Evolutionary conservation across 2,329 filamentous ascomycete species (phyloP), one percentile per base, ranked within the genome.

Genomic region (Ceratocystis ficicola): DNA sequence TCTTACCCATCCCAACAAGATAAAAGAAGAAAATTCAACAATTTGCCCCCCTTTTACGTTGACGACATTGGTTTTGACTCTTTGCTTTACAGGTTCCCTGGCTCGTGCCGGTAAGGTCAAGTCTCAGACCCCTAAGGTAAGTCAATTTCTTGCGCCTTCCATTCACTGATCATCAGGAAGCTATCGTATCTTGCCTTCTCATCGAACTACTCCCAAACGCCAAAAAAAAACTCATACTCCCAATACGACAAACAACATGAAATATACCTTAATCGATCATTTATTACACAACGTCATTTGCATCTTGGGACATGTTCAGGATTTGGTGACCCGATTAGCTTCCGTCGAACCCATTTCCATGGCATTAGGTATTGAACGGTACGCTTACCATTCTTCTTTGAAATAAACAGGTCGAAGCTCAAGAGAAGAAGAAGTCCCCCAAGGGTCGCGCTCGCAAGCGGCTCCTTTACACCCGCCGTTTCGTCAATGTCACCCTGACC

Each of bases 361-460:
- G 15, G 8, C n/a, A 36, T n/a, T 17, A 5, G 2, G 20, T 20
- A 48, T n/a, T 12, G 44, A 44, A 20, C n/a, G 8, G 32, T 20
- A 55, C 7, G 12, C 57, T 61, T 28, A 52, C 55, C 4, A 25
- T 41, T 22, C 52, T 10, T 52, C 50, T 65, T 44, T 8, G n/a
- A 28, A 15, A 12, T 30, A 66, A 69, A 73, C 68, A 91, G 88
- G 88, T 93, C 79, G 89, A 94, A 81, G 80, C 83, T 68, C 88
- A 92, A 81, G 92, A 96, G 87, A 96, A 96, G 88, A 83, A 89
- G 81, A 96, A 97, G 89, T 84, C 82, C 74, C 91, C 93, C 77
- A 96, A 96, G 87, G 93, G 93, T 77, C 91, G 93, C 77, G 93
- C 93, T 73, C 90, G 94, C 83, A 97, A 97, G 91, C 86, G 93